A percentile compares a stretch with the other conserved stretches of the same genome.
These are phyloP conservation scores for Pseudisothecium myosuroides DNA, from an alignment of 225 moss, liverwort and hornwort species.

Conservation along the genomic window DNA sequence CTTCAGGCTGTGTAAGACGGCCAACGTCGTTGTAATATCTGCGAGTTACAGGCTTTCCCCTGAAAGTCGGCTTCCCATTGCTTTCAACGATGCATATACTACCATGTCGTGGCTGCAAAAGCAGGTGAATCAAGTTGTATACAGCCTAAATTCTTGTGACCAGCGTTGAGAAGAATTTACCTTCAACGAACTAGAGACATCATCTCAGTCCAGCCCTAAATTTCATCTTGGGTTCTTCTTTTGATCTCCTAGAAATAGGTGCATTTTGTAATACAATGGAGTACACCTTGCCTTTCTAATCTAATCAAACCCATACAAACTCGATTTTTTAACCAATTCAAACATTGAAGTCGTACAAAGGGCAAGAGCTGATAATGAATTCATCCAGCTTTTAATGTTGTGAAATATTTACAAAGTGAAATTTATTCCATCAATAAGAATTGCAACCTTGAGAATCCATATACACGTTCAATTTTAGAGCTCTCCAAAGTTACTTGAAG, in stretches of 20 bases:
- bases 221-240: not conserved
- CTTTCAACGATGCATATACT: slow-evolving; percentile 17
- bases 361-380: not conserved
- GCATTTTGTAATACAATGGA: not conserved
- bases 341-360: not conserved
- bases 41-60: slow-evolving; percentile 41
- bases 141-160: not conserved
- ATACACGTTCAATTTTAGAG: not conserved
- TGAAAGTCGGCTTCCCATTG: slow-evolving; percentile 26
- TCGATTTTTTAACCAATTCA: not conserved
- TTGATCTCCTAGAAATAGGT: not conserved
- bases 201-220: not conserved
- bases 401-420: too few species aligned
- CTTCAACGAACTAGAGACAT: not conserved
- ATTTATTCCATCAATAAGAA: not conserved
- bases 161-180: not conserved
- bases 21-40: slow-evolving; percentile 29
- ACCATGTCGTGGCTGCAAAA: slow-evolving; percentile 36
- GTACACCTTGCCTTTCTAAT: not conserved
- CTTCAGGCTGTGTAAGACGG: slow-evolving; percentile 23
- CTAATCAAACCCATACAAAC: not conserved
- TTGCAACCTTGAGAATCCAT: not conserved
- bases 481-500: not conserved
- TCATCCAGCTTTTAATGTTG: not conserved
- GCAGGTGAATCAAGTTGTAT: slow-evolving; percentile 12